These are phyloP conservation scores for Acanthamoeba polyphaga DNA, from an alignment of 208 protist species.

Conservation along the genomic window DNA sequence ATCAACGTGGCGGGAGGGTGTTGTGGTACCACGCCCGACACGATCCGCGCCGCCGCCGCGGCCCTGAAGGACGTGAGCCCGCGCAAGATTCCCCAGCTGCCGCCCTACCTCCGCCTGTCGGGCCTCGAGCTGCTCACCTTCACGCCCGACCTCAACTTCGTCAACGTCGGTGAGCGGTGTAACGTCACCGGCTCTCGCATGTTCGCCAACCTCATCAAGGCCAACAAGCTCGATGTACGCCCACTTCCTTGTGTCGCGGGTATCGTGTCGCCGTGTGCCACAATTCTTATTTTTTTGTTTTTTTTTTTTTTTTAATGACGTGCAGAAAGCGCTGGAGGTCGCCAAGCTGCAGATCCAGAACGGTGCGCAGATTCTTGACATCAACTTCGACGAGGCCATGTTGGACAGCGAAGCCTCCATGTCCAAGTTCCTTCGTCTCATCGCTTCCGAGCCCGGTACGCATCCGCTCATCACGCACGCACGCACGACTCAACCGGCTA, in stretches of 20 bases:
- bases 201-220: constrained; percentile 96
- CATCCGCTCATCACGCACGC: not conserved
- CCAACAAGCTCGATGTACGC: constrained; percentile 92
- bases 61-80: constrained; percentile 73
- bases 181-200: constrained; percentile 96
- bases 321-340: constrained; percentile 87
- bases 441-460: constrained; percentile 90
- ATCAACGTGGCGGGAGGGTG: constrained; percentile 93
- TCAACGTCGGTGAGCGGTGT: constrained; percentile 98
- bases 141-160: constrained; percentile 93
- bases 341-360: constrained; percentile 93
- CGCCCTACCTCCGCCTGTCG: constrained; percentile 83
- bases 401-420: constrained; percentile 95
- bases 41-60: constrained; percentile 90
- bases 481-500: too few relatives aligned
- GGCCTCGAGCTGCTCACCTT: constrained; percentile 94
- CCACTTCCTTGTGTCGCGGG: not conserved
- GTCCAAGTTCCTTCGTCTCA: constrained; percentile 94
- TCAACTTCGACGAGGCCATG: constrained; percentile 98
- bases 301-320: too few relatives aligned
- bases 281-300: too few relatives aligned
- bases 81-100: constrained; percentile 50
- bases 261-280: not conserved
- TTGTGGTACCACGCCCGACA: constrained; percentile 92
- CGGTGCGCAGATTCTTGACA: constrained; percentile 97